phyloP scores from a whole-genome alignment of 805 yeast genomes.

The Metschnikowia borealis region DNA sequence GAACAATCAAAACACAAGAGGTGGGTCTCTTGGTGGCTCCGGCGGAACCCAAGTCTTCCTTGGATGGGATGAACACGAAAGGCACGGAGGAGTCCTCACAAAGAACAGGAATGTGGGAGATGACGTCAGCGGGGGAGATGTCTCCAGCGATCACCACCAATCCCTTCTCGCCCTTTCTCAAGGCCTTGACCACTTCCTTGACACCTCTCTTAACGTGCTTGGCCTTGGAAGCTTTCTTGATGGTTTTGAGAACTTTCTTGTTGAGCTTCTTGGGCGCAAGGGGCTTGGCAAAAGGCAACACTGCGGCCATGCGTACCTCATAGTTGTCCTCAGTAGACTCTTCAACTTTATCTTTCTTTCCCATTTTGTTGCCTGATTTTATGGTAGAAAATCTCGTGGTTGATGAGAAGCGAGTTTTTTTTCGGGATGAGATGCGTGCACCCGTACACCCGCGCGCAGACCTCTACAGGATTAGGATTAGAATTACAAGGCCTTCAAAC shows the following conservation, averaged over 20 bases:
- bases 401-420: constrained; percentile 4
- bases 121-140: constrained; percentile 94
- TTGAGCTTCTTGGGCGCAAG: constrained; percentile 93
- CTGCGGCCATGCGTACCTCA: constrained; percentile 86
- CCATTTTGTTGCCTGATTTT: constrained; percentile 24
- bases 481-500: too few species aligned
- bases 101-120: constrained; percentile 93
- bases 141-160: constrained; percentile 96
- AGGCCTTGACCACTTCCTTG: constrained; percentile 95
- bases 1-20: constrained; percentile 94
- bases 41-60: constrained; percentile 97
- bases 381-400: constrained; percentile 2
- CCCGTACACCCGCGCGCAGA: neutral
- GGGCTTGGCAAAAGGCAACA: constrained; percentile 89
- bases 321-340: constrained; percentile 68
- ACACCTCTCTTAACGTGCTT: constrained; percentile 99
- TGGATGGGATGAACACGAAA: constrained; percentile 89
- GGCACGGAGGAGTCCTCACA: constrained; percentile 95
- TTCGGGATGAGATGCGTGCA: constrained; percentile 9
- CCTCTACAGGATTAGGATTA: neutral
- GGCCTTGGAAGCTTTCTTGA: constrained; percentile 96
- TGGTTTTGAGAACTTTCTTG: constrained; percentile 91
- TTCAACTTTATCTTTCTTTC: constrained; percentile 42
- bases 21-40: constrained; percentile 99
- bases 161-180: constrained; percentile 98